Percentiles rank a stretch among this genome's conserved stretches.
phyloP scores from a whole-genome alignment of 805 yeast genomes.

The Suhomyces xylopsoci region DNA sequence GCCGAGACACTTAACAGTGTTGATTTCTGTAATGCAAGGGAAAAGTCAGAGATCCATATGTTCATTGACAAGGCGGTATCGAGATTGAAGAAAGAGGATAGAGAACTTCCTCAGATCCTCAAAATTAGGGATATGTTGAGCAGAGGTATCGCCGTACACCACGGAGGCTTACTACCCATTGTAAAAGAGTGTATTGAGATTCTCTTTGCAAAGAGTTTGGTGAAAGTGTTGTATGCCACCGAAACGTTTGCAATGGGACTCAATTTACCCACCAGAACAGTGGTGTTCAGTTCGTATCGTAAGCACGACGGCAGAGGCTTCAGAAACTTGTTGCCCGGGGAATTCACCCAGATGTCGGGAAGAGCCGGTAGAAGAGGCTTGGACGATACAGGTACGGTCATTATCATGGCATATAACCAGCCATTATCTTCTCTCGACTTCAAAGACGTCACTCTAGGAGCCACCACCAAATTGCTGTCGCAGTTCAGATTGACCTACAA shows the following conservation, averaged over 20 bases:
- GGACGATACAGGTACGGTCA: conserved; percentile 91
- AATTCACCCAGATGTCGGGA: conserved; percentile 98
- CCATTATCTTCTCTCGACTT: conserved; percentile 58
- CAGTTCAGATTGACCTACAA: conserved; percentile 94
- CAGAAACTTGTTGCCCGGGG: conserved; percentile 87
- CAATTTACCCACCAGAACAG: conserved; percentile 94
- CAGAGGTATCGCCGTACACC: conserved; percentile 94
- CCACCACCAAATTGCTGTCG: conserved; percentile 84
- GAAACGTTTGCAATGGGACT: conserved; percentile 99
- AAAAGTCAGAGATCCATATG: conserved; percentile 89
- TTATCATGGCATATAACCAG: conserved; percentile 77
- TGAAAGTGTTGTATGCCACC: conserved; percentile 91
- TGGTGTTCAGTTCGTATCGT: conserved; percentile 77
- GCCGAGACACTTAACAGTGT: conserved; percentile 73
- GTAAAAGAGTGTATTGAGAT: conserved; percentile 93
- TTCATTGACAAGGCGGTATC: conserved; percentile 87
- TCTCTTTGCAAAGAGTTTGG: conserved; percentile 78
- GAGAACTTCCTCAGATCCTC: conserved; percentile 88
- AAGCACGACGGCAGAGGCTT: conserved; percentile 89
- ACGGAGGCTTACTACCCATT: conserved; percentile 89
- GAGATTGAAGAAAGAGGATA: conserved; percentile 80
- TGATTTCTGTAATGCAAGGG: conserved; percentile 80
- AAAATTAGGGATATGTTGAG: conserved; percentile 77
- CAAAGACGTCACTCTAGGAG: conserved; percentile 81
- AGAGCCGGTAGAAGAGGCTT: conserved; percentile 98